Percentiles rank a stretch among this genome's conserved stretches.
These are phyloP conservation scores for Pseudozyma tsukubaensis DNA, from an alignment of 1,284 basidiomycete species.

Conservation along the genomic window DNA sequence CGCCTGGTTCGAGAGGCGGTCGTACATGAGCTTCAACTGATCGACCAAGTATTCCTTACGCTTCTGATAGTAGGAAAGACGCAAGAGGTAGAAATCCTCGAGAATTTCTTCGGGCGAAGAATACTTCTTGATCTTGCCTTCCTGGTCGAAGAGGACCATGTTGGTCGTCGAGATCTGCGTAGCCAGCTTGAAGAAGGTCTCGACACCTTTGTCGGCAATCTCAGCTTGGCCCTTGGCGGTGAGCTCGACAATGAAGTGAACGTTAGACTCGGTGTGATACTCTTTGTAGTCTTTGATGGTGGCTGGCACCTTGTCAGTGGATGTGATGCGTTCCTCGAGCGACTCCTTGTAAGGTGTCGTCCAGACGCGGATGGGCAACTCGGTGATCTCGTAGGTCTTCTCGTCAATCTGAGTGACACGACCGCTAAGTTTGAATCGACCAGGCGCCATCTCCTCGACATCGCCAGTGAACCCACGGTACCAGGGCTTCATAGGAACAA, in stretches of 20 bases:
- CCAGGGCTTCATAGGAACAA: slow-evolving; percentile 91
- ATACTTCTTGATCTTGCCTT: slow-evolving; percentile 97
- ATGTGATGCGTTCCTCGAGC: slow-evolving; percentile 77
- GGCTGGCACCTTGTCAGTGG: slow-evolving; percentile 75
- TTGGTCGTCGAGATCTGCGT: slow-evolving; percentile 87
- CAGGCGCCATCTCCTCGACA: slow-evolving; percentile 81
- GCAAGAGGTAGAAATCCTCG: slow-evolving; percentile 90
- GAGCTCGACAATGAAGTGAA: slow-evolving; percentile 91
- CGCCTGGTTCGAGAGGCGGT: slow-evolving; percentile 92
- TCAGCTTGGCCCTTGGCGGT: slow-evolving; percentile 82
- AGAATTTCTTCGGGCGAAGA: slow-evolving; percentile 88
- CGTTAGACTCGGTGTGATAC: slow-evolving; percentile 83
- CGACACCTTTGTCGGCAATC: slow-evolving; percentile 86
- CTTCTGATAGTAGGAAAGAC: slow-evolving; percentile 86
- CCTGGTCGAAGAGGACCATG: slow-evolving; percentile 98
- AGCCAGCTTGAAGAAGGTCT: slow-evolving; percentile 91
- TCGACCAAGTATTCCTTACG: slow-evolving; percentile 84
- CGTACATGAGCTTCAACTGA: slow-evolving; percentile 84
- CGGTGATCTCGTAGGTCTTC: slow-evolving; percentile 91
- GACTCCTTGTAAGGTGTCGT: slow-evolving; percentile 91
- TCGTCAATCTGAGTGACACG: slow-evolving; percentile 82
- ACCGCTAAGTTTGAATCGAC: slow-evolving; percentile 89
- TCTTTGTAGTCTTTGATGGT: slow-evolving; percentile 72
- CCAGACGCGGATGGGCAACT: slow-evolving; percentile 95
- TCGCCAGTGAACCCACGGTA: slow-evolving; percentile 91